These are phyloP conservation scores for Turritis glabra DNA, from an alignment of 345 rosid genomes.

Conservation along the genomic window DNA sequence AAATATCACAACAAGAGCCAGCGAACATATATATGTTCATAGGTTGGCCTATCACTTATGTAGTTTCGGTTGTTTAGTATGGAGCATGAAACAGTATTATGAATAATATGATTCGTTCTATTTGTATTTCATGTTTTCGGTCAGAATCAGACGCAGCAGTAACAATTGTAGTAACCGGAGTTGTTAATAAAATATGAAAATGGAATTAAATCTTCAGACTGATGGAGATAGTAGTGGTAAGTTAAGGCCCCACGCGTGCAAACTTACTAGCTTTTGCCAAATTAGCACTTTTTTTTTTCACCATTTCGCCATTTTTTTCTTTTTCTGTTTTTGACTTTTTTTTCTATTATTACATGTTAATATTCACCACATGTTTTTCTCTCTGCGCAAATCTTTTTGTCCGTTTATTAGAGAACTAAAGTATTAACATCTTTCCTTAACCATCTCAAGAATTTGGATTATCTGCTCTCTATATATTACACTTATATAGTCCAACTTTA, in stretches of 20 bases:
- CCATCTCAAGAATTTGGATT: conserved; percentile 27
- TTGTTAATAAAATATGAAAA: not conserved
- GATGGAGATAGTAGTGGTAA: conserved; percentile 21
- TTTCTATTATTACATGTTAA: not conserved
- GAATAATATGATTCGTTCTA: not conserved
- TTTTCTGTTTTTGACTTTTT: not conserved
- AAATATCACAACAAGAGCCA: conserved; percentile 1
- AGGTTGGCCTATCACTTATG: conserved; percentile 11
- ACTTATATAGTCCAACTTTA: too few species aligned
- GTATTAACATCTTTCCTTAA: not conserved
- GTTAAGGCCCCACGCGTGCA: conserved; percentile 20
- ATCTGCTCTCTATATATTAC: too few species aligned
- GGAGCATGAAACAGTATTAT: not conserved
- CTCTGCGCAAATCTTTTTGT: not conserved
- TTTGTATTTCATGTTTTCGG: not conserved
- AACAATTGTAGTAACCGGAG: not conserved
- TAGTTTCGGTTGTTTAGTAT: not conserved
- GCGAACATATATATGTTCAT: conserved; percentile 1
- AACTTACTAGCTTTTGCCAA: conserved; percentile 8
- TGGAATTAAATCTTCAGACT: not conserved
- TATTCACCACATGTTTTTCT: not conserved
- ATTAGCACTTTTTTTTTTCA: not conserved
- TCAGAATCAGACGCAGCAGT: not conserved
- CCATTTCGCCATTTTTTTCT: too few species aligned
- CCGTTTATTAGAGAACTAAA: not conserved